Conservation (phyloP, 2,329 filamentous ascomycete species). For the Orbilia javanica region DNA sequence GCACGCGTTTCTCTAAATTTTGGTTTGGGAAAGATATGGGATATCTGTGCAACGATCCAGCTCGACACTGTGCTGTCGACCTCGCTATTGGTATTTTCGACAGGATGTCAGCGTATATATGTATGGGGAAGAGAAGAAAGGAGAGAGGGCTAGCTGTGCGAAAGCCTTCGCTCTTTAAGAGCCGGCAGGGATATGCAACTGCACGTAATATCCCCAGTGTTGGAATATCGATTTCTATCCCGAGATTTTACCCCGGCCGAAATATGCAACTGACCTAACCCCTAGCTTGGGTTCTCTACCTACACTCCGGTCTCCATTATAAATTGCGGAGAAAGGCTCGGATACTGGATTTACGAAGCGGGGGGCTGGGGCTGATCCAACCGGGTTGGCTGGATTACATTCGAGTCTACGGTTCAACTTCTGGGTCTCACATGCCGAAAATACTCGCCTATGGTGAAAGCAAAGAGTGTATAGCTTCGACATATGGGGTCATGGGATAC, state of each 20-base stretch:
- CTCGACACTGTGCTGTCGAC: not conserved
- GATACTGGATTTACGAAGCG: not conserved
- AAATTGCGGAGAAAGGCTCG: constrained; percentile 16
- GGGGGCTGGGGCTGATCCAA: constrained; percentile 28
- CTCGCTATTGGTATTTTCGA: not conserved
- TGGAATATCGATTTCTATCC: constrained; percentile 22
- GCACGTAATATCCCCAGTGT: constrained; percentile 20
- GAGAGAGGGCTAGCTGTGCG: constrained; percentile 13
- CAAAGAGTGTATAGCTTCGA: not conserved
- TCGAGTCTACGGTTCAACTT: constrained; percentile 6
- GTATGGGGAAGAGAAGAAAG: not conserved
- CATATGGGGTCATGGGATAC: constrained; percentile 16
- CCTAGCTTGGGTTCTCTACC: not conserved
- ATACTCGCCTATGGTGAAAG: not conserved
- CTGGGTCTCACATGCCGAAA: constrained; percentile 40
- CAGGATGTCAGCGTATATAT: not conserved
- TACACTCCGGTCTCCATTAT: constrained; percentile 6
- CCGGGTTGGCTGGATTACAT: constrained; percentile 15
- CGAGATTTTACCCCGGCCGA: constrained; percentile 58
- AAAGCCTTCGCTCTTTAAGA: constrained; percentile 16
- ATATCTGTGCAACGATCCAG: not conserved
- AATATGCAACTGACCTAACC: constrained; percentile 8
- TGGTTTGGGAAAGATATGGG: no score
- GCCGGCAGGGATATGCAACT: constrained; percentile 25
- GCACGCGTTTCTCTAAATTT: not conserved